Evolutionary conservation across 2,329 filamentous ascomycete species (phyloP).

Genomic region (Aotearoamyces nothofagi): DNA sequence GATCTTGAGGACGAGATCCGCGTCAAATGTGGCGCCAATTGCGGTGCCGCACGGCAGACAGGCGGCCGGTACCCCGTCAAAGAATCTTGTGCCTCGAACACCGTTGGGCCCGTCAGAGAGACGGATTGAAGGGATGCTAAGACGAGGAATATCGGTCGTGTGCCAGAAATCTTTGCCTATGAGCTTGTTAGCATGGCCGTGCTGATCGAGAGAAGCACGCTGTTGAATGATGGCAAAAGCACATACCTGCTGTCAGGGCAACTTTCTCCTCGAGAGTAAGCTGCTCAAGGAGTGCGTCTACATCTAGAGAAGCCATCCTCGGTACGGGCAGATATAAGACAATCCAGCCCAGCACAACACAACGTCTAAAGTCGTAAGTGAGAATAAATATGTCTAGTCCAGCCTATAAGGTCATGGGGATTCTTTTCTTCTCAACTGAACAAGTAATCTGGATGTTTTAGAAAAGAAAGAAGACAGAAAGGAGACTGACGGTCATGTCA

Average conservation of each 20-base stretch:
- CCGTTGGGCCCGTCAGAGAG: slow-evolving; percentile 58
- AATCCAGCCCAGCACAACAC: too few relatives aligned
- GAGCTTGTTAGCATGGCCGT: slow-evolving; percentile 5
- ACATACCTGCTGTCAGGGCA: slow-evolving; percentile 32
- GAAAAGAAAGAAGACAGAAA: too few relatives aligned
- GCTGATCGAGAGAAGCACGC: slow-evolving; percentile 21
- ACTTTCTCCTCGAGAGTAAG: slow-evolving; percentile 34
- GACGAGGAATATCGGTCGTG: slow-evolving; percentile 41
- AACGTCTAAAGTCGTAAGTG: too few relatives aligned
- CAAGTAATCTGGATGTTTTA: too few relatives aligned
- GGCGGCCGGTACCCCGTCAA: slow-evolving; percentile 44
- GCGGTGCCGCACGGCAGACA: slow-evolving; percentile 45
- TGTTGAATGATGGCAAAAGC: not conserved
- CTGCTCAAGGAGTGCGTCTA: slow-evolving; percentile 35
- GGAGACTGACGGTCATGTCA: too few relatives aligned
- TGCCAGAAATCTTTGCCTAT: slow-evolving; percentile 55
- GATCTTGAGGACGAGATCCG: slow-evolving; percentile 32
- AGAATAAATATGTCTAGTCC: too few relatives aligned
- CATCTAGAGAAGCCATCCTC: slow-evolving; percentile 37
- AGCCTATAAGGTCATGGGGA: too few relatives aligned
- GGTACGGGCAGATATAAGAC: too few relatives aligned
- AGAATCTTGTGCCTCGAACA: slow-evolving; percentile 51
- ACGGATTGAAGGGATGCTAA: slow-evolving; percentile 48
- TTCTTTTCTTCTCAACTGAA: too few relatives aligned
- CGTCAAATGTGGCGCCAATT: slow-evolving; percentile 42